A percentile compares a stretch with the other conserved stretches of the same genome.
These are phyloP conservation scores for Alliaria petiolata DNA, from an alignment of 345 rosid species.

Conservation along the genomic window DNA sequence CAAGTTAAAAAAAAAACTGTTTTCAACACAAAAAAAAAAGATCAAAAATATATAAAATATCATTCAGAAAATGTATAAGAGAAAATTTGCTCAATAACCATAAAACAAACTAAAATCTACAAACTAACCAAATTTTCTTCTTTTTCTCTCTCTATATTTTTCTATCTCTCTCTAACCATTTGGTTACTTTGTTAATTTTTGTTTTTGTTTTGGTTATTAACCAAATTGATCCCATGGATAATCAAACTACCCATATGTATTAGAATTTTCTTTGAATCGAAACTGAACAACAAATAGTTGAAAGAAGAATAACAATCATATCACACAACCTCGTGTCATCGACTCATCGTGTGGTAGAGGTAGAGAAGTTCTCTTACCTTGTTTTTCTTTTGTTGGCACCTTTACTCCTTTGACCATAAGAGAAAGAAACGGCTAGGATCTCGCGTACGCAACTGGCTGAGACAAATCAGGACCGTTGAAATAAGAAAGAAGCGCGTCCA, in stretches of 20 bases:
- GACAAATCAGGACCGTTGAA: slow-evolving; percentile 24
- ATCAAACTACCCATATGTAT: neutral
- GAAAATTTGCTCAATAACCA: too few species aligned
- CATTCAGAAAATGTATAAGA: too few species aligned
- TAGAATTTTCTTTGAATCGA: neutral
- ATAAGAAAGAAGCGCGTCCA: slow-evolving; percentile 20
- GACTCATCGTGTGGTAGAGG: slow-evolving; percentile 17
- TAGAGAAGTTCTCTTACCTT: neutral
- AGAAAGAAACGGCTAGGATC: slow-evolving; percentile 31
- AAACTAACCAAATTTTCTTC: too few species aligned
- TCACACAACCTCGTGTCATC: neutral
- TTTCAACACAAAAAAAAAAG: too few species aligned
- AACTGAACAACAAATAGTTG: neutral
- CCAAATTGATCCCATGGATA: too few species aligned
- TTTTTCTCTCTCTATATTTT: too few species aligned
- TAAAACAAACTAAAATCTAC: too few species aligned
- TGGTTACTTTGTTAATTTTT: too few species aligned
- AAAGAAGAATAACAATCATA: neutral
- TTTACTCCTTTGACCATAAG: slow-evolving; percentile 17
- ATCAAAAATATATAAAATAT: neutral
- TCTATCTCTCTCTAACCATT: too few species aligned
- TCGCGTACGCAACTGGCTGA: slow-evolving; percentile 16
- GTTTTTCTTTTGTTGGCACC: neutral
- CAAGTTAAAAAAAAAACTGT: too few species aligned
- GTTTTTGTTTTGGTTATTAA: too few species aligned